phyloP scores from a whole-genome alignment of 768 basidiomycete species.

The Termitomyces sp. region DNA sequence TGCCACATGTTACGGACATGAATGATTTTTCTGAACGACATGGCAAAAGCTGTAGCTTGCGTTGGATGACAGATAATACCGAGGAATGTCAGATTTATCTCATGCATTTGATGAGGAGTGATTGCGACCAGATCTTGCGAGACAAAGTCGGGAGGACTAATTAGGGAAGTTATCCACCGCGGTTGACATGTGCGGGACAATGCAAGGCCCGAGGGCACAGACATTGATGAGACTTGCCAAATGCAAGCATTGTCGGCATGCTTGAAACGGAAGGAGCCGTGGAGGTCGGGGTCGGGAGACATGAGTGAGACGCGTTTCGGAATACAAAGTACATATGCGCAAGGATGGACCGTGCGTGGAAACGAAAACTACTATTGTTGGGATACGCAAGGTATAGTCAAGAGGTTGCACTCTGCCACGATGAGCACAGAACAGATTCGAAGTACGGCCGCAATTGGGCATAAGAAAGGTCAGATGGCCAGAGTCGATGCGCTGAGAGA shows the following conservation, averaged over 20 bases:
- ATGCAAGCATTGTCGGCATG: constrained; percentile 4
- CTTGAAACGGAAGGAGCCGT: constrained; percentile 9
- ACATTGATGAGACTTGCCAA: constrained; percentile 4
- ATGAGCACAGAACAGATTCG: constrained; percentile 1
- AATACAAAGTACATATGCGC: constrained; percentile 8
- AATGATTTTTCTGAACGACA: neutral
- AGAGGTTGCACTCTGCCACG: neutral
- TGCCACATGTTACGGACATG: neutral
- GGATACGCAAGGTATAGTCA: neutral
- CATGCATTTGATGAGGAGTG: neutral
- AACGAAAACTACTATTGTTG: neutral
- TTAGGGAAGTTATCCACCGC: neutral
- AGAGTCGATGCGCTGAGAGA: neutral
- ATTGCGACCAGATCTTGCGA: too few species aligned
- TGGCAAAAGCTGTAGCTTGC: neutral
- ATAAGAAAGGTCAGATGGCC: constrained; percentile 4
- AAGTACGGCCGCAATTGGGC: constrained; percentile 6
- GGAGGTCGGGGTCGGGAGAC: constrained; percentile 1
- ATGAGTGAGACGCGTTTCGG: constrained; percentile 11
- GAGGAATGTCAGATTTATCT: neutral
- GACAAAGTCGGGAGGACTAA: neutral
- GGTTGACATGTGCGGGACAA: neutral
- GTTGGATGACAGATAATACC: neutral
- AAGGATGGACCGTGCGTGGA: constrained; percentile 11
- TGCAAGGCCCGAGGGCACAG: constrained; percentile 1